Base-by-base conservation (phyloP, 306 rosid genomes). In the Medicago truncatula region DNA sequence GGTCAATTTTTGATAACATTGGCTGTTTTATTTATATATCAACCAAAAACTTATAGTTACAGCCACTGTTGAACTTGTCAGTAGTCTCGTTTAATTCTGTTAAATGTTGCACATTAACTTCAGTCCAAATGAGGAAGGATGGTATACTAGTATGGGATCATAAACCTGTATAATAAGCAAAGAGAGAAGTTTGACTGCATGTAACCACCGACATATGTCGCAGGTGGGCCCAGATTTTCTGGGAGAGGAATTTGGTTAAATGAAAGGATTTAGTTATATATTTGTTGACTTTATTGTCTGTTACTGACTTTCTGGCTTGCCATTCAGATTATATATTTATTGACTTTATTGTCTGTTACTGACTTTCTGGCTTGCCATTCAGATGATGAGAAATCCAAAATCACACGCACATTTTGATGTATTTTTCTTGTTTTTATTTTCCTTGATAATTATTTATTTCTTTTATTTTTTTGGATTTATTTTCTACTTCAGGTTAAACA, bases 401-500 rank as follows among this genome's bases (percentile, higher is more conserved):
- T 58, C 38, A 13, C 67, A 12, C 59, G 7, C 46, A 34, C 68
- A n/a, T 76, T 54, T 53, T 46, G 25, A 58, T 64, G 74, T 49
- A 17, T 69, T 46, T 71, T 76, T 75, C 41, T 76, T 44, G 67
- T 44, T 62, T 68, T 60, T 74, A 39, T 66, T 66, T 74, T 70
- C 12, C 39, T 53, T 67, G 39, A 4, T 44, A 8, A 10, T 38
- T 34, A 68, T 79, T 74, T 67, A 41, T 67, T 71, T 64, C 39
- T 31, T 34, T 34, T 70, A n/a, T 53, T 20, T 41, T 14, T 21
- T 40, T 50, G 28, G 23, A 52, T 60, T 50, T 78, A 17, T 79
- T 50, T 80, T 80, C 49, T 71, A 47, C 78, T 73, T 40, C 85
- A 96, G 98, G 91, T 88, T 96, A 83, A 95, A 96, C 87, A 92